phyloP scores from a whole-genome alignment of 495 filamentous ascomycete species.

The Penicillium bovifimosum region DNA sequence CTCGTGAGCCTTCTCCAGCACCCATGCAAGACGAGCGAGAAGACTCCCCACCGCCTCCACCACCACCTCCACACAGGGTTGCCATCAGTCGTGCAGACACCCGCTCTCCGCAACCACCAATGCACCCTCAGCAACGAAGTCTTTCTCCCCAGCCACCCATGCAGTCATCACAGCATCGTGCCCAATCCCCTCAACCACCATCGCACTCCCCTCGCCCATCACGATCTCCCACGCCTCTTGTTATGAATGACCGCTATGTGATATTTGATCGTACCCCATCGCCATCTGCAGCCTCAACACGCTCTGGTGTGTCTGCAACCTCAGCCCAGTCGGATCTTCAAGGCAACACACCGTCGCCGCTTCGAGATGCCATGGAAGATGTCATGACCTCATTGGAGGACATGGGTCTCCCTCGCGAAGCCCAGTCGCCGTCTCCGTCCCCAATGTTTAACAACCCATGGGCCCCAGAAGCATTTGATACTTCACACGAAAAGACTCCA shows the following conservation, averaged over 20 bases:
- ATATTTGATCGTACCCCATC: conserved; percentile 52
- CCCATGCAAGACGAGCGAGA: conserved; percentile 33
- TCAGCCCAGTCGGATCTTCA: conserved; percentile 54
- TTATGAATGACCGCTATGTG: conserved; percentile 47
- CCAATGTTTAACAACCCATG: conserved; percentile 67
- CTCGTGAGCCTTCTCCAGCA: conserved; percentile 8
- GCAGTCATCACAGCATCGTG: not conserved
- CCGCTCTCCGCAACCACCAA: conserved; percentile 5
- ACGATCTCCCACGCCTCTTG: conserved; percentile 36
- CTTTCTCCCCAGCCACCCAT: conserved; percentile 8
- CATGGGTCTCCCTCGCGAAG: conserved; percentile 61
- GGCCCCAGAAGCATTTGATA: conserved; percentile 86
- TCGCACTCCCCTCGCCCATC: conserved; percentile 15
- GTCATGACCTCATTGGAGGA: conserved; percentile 94
- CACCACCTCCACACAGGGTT: conserved; percentile 38
- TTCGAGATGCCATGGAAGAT: conserved; percentile 94
- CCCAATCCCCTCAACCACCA: conserved; percentile 17
- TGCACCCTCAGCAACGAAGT: conserved; percentile 2
- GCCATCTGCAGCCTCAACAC: conserved; percentile 46
- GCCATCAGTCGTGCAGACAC: conserved; percentile 20
- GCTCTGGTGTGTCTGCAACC: conserved; percentile 44
- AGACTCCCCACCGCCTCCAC: conserved; percentile 43
- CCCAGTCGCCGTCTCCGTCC: conserved; percentile 42
- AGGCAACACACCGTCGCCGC: conserved; percentile 81
- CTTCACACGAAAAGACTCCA: conserved; percentile 38